Percentiles rank a stretch among this genome's conserved stretches.
Conservation (phyloP, 2,329 filamentous ascomycete species). For the Myriosclerotinia curreyana region DNA sequence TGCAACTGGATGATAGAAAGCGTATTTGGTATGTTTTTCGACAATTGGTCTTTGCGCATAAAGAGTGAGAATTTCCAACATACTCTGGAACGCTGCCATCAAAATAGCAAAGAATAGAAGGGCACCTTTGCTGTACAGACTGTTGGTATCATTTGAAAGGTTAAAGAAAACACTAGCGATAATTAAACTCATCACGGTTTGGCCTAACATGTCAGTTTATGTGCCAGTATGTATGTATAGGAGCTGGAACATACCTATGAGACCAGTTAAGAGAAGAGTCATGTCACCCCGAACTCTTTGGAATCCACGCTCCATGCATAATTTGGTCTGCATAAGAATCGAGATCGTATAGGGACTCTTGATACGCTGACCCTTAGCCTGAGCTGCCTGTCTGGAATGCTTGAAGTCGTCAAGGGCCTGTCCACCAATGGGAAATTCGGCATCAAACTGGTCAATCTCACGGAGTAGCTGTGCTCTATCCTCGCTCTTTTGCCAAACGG, state of each 20-base stretch:
- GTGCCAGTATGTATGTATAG: neutral
- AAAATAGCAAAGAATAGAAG: conserved; percentile 67
- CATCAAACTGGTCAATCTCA: conserved; percentile 55
- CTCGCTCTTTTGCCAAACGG: conserved; percentile 49
- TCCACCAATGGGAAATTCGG: conserved; percentile 36
- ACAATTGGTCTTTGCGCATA: conserved; percentile 90
- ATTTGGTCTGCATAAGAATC: conserved; percentile 67
- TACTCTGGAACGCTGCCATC: conserved; percentile 61
- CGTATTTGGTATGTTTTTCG: conserved; percentile 83
- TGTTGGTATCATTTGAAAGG: conserved; percentile 49
- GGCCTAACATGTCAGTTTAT: conserved; percentile 23
- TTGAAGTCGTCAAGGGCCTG: conserved; percentile 42
- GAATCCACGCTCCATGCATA: conserved; percentile 81
- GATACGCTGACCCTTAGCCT: conserved; percentile 46
- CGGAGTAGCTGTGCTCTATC: conserved; percentile 44
- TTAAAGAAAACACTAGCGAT: conserved; percentile 65
- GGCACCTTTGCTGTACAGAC: conserved; percentile 60
- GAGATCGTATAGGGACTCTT: conserved; percentile 83
- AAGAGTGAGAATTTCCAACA: conserved; percentile 71
- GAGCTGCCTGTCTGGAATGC: conserved; percentile 41
- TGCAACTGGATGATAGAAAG: conserved; percentile 83
- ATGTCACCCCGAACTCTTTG: conserved; percentile 73
- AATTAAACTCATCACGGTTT: conserved; percentile 55
- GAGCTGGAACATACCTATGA: conserved; percentile 21
- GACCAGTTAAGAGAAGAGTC: conserved; percentile 57